Evolutionary conservation across 1,284 basidiomycete genomes (phyloP), one percentile per base, ranked within the genome.

Genomic region (Pseudozyma thailandica): DNA sequence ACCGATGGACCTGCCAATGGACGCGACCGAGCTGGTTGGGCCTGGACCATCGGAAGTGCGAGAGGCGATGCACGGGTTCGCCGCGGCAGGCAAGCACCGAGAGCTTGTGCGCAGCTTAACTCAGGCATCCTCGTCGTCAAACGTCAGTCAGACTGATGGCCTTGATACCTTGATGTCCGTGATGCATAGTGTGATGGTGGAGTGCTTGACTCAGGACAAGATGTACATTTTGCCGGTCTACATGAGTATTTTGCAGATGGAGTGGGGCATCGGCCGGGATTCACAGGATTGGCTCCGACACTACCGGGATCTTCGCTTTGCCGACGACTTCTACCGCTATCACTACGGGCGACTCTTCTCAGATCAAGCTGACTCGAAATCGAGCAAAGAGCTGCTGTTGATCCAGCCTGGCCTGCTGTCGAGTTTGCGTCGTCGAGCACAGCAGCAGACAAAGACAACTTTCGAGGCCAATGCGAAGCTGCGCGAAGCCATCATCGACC

Each of bases 181-280:
- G 74, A 85, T 88, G 20, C 91, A 91, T 65, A 90, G 91, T 0
- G 88, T 89, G 25, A 84, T 95, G 21, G 86, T 95, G 52, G 94
- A 97, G 81, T 91, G 91, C 81, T 89, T 98, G 50, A 86, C 92
- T 10, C 89, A 91, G 79, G 94, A 96, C 85, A 95, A 96, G 53
- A 58, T 58, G 49, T 72, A 57, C 26, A 26, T 64, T 13, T 31
- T 68, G 43, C 63, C 64, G 9, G 41, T 43, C 6, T 68, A 68
- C 33, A 23, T n/a, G 21, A 39, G 49, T 35, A 23, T 66, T 18
- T 31, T 54, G 12, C 52, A 55, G 33, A 52, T 62, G 16, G 38
- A 35, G 35, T 42, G 46, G 8, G 7, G 13, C n/a, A 26, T 20
- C 21, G 28, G 16, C 7, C 6, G 7, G 12, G 46, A 46, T 20